Evolutionary conservation across 805 yeast genomes (phyloP), one percentile per base, ranked within the genome.

Genomic region (Hermanozyma aechmeae): DNA sequence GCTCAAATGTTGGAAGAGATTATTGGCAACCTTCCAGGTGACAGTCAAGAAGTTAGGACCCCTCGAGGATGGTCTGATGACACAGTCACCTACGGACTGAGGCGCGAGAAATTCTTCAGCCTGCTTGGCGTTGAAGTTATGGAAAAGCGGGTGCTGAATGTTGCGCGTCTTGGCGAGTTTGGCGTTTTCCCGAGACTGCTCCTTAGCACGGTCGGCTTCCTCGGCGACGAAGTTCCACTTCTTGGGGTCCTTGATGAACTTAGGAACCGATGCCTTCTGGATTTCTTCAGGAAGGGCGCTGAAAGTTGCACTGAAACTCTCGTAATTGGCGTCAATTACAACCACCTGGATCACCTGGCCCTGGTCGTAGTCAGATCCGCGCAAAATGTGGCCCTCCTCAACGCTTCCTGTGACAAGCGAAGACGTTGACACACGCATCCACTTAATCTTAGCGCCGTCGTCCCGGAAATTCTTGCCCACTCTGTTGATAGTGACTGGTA

Each of bases 1-100:
- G 43, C 86, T 92, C 39, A 92, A 62, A 51, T 92, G 97, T 52
- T 92, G 97, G 58, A 80, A 92, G 37, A 89, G 59, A 50, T 79
- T 81, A 49, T 83, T 89, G 35, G 83, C 92, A 26, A 92, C 87
- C 52, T 92, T 92, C 96, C 97, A 92, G 0, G 99, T 89, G 24
- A 89, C 78, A 3, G 95, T 86, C 42, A 92, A 67, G 53, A 78
- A 96, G 38, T 84, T 82, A 26, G 72, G 67, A 24, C 98, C 98
- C 38, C 78, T 75, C 7, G 95, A 84, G 0, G 96, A 85, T 13
- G 97, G 99, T 42, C 99, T 73, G 32, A 92, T 81, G 13, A 92
- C 95, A 57, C 85, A 73, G 43, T 84, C 95, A 30, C 99, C 99
- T 39, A 87, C 79, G 24, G 78, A 73, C 50, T 80, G 72, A 15